Evolutionary conservation across 225 moss, liverwort and hornwort species (phyloP).

Genomic region (Antitrichia curtipendula): DNA sequence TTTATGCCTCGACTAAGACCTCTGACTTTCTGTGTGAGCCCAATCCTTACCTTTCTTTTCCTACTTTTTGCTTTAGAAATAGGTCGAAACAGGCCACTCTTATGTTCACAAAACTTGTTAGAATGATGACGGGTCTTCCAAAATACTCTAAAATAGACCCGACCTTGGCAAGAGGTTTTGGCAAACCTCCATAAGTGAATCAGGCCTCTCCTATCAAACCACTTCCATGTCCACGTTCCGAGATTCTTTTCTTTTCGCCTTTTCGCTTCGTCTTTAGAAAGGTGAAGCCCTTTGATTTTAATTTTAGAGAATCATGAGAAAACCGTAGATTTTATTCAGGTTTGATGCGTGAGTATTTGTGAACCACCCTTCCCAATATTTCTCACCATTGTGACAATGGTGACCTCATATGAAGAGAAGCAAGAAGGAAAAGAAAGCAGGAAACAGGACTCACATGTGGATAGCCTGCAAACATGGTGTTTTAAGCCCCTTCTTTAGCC

Average conservation of each 20-base stretch:
- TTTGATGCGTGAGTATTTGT: neutral
- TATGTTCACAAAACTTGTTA: neutral
- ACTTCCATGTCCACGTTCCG: neutral
- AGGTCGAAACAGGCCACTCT: neutral
- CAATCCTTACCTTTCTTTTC: neutral
- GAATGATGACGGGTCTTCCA: neutral
- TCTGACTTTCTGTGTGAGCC: neutral
- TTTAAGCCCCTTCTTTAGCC: too few relatives aligned
- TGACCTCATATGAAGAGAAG: neutral
- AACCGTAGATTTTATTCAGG: neutral
- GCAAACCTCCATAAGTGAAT: neutral
- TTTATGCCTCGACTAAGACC: neutral
- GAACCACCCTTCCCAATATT: neutral
- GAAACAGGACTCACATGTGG: neutral
- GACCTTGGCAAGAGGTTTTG: neutral
- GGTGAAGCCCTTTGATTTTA: neutral
- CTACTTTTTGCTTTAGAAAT: neutral
- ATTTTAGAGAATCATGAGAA: neutral
- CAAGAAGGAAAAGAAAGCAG: neutral
- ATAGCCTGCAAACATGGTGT: neutral
- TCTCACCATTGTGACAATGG: neutral
- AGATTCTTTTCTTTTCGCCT: neutral
- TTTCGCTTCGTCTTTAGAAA: neutral
- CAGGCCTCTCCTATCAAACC: neutral
- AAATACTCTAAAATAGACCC: neutral